These are phyloP conservation scores for Daldinia eschscholtzii DNA, from an alignment of 2,329 filamentous ascomycete genomes.

Conservation along the genomic window DNA sequence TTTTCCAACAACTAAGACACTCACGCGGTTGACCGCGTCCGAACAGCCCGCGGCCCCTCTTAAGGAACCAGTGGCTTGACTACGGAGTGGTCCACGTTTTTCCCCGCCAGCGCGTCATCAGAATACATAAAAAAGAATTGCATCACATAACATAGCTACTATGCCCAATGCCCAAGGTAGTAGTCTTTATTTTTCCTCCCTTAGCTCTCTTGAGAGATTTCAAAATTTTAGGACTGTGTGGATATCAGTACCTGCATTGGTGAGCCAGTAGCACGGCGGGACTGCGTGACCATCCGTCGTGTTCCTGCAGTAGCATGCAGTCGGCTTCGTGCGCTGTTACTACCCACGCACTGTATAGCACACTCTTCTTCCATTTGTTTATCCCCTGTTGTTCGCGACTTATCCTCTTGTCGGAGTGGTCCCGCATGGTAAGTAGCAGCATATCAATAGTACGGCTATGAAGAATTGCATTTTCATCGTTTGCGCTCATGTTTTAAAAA, in stretches of 20 bases:
- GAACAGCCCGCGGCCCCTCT: slow-evolving; percentile 20
- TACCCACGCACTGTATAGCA: slow-evolving; percentile 35
- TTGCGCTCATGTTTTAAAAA: slow-evolving; percentile 5
- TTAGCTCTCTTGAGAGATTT: slow-evolving; percentile 4
- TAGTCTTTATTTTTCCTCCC: slow-evolving; percentile 7
- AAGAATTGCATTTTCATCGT: slow-evolving; percentile 16
- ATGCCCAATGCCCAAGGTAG: not conserved
- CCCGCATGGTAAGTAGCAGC: slow-evolving; percentile 8
- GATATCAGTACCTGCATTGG: slow-evolving; percentile 42
- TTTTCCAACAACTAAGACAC: slow-evolving; percentile 40
- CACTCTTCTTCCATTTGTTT: slow-evolving; percentile 8
- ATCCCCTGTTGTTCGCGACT: not conserved
- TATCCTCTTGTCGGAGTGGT: slow-evolving; percentile 19
- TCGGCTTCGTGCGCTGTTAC: slow-evolving; percentile 35
- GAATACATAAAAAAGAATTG: slow-evolving; percentile 1
- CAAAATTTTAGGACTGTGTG: slow-evolving; percentile 27
- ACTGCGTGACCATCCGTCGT: slow-evolving; percentile 42
- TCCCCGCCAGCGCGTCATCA: slow-evolving; percentile 35
- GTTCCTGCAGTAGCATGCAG: slow-evolving; percentile 46
- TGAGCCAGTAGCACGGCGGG: slow-evolving; percentile 38
- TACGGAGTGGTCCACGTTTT: slow-evolving; percentile 37
- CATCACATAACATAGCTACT: slow-evolving; percentile 3
- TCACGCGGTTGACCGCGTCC: slow-evolving; percentile 41
- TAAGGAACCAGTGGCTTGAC: slow-evolving; percentile 32
- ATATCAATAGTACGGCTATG: not conserved